Base-by-base conservation (phyloP, 176 grass and related monocot genomes). In the Olyra latifolia region DNA sequence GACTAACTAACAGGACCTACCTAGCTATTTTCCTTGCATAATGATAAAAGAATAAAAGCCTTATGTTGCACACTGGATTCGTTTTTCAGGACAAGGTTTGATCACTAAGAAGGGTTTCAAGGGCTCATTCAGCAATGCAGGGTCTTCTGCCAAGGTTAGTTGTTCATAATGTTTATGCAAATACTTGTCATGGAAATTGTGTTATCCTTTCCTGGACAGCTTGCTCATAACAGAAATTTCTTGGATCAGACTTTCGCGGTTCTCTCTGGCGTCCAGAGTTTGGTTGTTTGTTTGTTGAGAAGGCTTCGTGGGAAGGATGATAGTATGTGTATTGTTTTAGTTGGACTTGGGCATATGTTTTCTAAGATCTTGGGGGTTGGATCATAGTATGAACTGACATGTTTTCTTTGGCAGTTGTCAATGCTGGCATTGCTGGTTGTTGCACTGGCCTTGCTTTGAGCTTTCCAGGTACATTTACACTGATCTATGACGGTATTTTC, bases 241-340 rank as follows among this genome's bases (percentile, higher is more conserved):
- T 49, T 89, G 62, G 70, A 74, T 67, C 56, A 99, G 92, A 99
- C 90, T 19, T 99, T 99, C 88, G 92, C 86, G 32, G 93, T 99
- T 88, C 89, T 99, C 43, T 99, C 96, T 47, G 92, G 96, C 0
- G 89, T 95, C 40, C 92, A 95, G 80, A 95, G 96, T 86, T 93
- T 99, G 68, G 90, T 99, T 15, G 77, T 92, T 74, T 99, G 96
- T 54, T 82, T 91, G 69, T 64, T 99, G 90, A 87, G 92, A 87
- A 92, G 77, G 75, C 19, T 99, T 54, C 96, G 96, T 39, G 91
- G 93, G 72, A 99, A 95, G 86, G 96, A 99, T 82, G 96, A 99
- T 81, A 89, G 96, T 99, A 79, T 59, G 85, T 86, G 62, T 30
- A 53, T 66, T 41, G 42, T 28, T 44, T 73, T 17, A 43, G 14